phyloP scores from a whole-genome alignment of 73 alveolate genomes.

The Paramecium caudatum region DNA sequence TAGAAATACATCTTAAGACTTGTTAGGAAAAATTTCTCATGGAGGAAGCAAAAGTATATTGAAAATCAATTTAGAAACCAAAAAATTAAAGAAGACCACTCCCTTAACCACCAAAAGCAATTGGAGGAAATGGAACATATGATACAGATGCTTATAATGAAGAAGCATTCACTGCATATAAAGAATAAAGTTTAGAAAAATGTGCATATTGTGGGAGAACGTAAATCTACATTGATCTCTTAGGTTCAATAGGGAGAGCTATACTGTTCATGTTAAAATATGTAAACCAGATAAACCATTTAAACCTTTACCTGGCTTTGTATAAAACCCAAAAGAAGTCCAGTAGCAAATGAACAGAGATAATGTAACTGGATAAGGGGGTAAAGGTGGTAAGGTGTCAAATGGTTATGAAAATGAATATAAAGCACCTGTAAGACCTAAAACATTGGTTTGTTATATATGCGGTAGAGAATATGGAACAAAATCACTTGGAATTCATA shows the following conservation, averaged over 20 bases:
- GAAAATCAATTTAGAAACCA: constrained; percentile 76
- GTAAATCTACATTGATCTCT: not conserved
- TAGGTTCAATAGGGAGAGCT: constrained; percentile 51
- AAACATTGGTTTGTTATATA: constrained; percentile 83
- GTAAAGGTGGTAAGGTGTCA: not conserved
- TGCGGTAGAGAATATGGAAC: constrained; percentile 85
- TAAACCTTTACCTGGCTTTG: constrained; percentile 63
- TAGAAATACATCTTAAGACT: constrained; percentile 89
- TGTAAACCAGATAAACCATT: constrained; percentile 59
- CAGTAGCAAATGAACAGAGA: constrained; percentile 63
- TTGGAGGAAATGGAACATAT: constrained; percentile 76
- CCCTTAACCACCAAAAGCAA: constrained; percentile 84
- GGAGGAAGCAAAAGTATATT: constrained; percentile 79
- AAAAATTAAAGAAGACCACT: constrained; percentile 89
- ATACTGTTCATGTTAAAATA: constrained; percentile 43
- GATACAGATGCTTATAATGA: constrained; percentile 85
- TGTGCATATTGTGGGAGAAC: constrained; percentile 96
- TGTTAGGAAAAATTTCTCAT: constrained; percentile 90
- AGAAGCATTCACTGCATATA: constrained; percentile 90
- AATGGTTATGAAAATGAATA: constrained; percentile 34
- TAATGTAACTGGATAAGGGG: constrained; percentile 47
- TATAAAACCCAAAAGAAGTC: constrained; percentile 57
- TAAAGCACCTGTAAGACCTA: constrained; percentile 79
- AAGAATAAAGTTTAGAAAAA: constrained; percentile 85
- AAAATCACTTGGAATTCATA: constrained; percentile 84